Evolutionary conservation across 208 protist genomes (phyloP).

Genomic region (Blastocrithidia nonstop): DNA sequence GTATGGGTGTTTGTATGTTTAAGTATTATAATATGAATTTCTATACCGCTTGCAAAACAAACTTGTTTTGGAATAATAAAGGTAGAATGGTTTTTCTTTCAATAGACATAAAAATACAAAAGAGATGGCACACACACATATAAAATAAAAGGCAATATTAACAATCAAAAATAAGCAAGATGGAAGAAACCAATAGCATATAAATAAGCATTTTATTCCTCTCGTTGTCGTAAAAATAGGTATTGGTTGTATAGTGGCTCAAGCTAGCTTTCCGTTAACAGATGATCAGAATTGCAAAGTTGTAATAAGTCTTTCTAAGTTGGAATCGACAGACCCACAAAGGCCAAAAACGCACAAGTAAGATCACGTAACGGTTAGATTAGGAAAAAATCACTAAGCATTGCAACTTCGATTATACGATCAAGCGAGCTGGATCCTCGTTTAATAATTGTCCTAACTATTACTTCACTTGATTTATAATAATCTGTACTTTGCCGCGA

Average conservation of each 20-base stretch:
- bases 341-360: conserved; percentile 65
- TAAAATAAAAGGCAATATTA: conserved; percentile 3
- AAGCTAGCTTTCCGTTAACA: conserved; percentile 46
- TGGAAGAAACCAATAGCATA: background rate
- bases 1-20: too few relatives aligned
- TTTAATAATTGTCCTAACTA: conserved; percentile 17
- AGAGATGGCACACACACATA: conserved; percentile 2
- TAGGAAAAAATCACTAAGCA: conserved; percentile 76
- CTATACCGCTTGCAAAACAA: too few relatives aligned
- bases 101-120: conserved; percentile 2
- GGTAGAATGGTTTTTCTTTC: too few relatives aligned
- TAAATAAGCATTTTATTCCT: background rate
- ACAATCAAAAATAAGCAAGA: background rate
- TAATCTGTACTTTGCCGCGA: conserved; percentile 7
- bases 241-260: conserved; percentile 70
- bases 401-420: conserved; percentile 56
- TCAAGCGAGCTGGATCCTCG: conserved; percentile 22
- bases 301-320: conserved; percentile 55
- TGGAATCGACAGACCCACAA: conserved; percentile 31
- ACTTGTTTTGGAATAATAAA: too few relatives aligned
- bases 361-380: conserved; percentile 66
- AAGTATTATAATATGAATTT: too few relatives aligned
- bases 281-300: conserved; percentile 32
- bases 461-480: conserved; percentile 7
- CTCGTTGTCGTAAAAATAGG: conserved; percentile 35